Conservation (phyloP, 169 alveolate species). For the Plasmodium falciparum region DNA sequence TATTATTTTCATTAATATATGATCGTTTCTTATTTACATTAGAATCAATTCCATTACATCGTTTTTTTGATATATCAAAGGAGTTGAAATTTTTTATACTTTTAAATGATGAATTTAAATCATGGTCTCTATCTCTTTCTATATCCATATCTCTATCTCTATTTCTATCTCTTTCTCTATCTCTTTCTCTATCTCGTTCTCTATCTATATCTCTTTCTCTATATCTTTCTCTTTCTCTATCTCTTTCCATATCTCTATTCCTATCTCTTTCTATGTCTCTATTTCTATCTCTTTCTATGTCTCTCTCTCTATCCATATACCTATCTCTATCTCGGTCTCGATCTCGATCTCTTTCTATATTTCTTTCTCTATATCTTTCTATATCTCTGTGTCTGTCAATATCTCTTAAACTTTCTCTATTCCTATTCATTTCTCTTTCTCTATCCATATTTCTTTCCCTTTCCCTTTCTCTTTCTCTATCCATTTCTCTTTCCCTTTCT, state of each 20-base stretch:
- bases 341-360: constrained; percentile 9
- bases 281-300: constrained; percentile 2
- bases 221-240: constrained; percentile 14
- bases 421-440: constrained; percentile 26
- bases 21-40: constrained; percentile 26
- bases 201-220: constrained; percentile 13
- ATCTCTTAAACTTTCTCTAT: constrained; percentile 12
- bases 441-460: constrained; percentile 6
- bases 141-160: constrained; percentile 3
- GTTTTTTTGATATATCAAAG: constrained; percentile 6
- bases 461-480: constrained; percentile 15
- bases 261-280: constrained; percentile 10
- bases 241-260: constrained; percentile 22
- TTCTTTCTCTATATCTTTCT: constrained; percentile 8
- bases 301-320: not conserved
- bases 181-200: constrained; percentile 4
- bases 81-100: not conserved
- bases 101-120: not conserved
- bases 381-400: constrained; percentile 9
- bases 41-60: constrained; percentile 27
- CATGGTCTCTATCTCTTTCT: constrained; percentile 21
- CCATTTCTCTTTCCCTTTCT: not conserved
- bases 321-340: constrained; percentile 19
- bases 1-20: constrained; percentile 25
- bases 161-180: constrained; percentile 10